Percentiles rank a stretch among this genome's conserved stretches.
phyloP scores from a whole-genome alignment of 2,329 filamentous ascomycete genomes.

The Xylariales sp. region DNA sequence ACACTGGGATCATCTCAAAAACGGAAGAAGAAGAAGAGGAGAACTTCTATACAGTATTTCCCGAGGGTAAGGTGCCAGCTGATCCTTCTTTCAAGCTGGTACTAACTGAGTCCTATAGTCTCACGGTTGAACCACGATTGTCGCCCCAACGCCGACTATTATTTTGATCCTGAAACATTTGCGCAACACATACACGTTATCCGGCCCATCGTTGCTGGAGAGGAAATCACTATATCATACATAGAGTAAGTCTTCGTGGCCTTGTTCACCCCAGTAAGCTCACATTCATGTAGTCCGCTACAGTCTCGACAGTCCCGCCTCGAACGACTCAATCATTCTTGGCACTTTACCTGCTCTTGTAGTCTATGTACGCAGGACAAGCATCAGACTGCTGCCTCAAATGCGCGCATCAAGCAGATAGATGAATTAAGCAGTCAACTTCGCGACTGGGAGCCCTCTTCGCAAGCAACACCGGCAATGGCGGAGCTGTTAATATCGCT shows the following conservation, averaged over 20 bases:
- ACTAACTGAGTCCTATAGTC: slow-evolving; percentile 15
- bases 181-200: slow-evolving; percentile 35
- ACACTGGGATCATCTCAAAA: slow-evolving; percentile 19
- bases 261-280: neutral
- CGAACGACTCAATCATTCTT: slow-evolving; percentile 25
- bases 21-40: slow-evolving; percentile 18
- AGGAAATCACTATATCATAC: slow-evolving; percentile 40
- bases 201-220: slow-evolving; percentile 34
- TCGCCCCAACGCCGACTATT: slow-evolving; percentile 39
- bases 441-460: slow-evolving; percentile 24
- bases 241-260: slow-evolving; percentile 26
- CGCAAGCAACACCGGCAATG: slow-evolving; percentile 30
- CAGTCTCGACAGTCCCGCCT: slow-evolving; percentile 25
- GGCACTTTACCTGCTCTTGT: slow-evolving; percentile 39
- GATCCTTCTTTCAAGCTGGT: neutral
- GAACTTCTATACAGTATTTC: slow-evolving; percentile 33
- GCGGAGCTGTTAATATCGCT: slow-evolving; percentile 34
- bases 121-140: slow-evolving; percentile 42
- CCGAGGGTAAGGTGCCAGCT: slow-evolving; percentile 24
- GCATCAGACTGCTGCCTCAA: slow-evolving; percentile 27
- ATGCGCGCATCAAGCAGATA: slow-evolving; percentile 33
- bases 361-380: slow-evolving; percentile 29
- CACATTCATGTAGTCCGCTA: slow-evolving; percentile 21
- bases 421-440: slow-evolving; percentile 24
- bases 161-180: slow-evolving; percentile 33